Percentiles rank a stretch among this genome's conserved stretches.
phyloP scores from a whole-genome alignment of 2,329 filamentous ascomycete species.

The Penicillium sp. region DNA sequence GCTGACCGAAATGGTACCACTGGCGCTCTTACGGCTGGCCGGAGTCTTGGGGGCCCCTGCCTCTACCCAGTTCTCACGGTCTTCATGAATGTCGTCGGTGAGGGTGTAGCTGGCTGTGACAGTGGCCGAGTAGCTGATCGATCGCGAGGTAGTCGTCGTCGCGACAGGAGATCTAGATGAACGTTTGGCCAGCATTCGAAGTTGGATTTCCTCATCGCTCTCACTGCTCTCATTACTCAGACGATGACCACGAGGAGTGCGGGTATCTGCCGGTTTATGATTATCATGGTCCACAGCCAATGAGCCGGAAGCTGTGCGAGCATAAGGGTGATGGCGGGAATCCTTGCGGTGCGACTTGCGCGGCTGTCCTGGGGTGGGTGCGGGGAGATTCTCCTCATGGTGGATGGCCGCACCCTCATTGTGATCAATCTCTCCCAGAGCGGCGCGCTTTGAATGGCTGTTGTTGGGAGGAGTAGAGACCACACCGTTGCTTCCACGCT shows the following conservation, averaged over 20 bases:
- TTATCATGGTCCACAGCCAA: conserved; percentile 43
- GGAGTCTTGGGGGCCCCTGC: conserved; percentile 56
- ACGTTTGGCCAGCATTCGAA: conserved; percentile 72
- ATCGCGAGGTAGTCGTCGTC: conserved; percentile 64
- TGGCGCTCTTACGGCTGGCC: conserved; percentile 56
- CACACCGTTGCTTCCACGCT: conserved; percentile 70
- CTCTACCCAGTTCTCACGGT: conserved; percentile 68
- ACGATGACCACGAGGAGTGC: conserved; percentile 57
- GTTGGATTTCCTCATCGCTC: conserved; percentile 80
- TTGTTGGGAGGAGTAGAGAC: conserved; percentile 84
- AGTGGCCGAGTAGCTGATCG: conserved; percentile 74
- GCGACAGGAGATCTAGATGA: conserved; percentile 67
- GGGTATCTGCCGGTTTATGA: conserved; percentile 41
- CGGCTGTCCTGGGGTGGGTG: conserved; percentile 92
- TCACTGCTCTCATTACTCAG: conserved; percentile 64
- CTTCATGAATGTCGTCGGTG: conserved; percentile 65
- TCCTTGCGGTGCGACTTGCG: conserved; percentile 83
- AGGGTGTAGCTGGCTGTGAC: conserved; percentile 69
- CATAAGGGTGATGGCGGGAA: conserved; percentile 72
- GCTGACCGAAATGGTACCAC: conserved; percentile 57
- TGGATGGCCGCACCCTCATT: conserved; percentile 61
- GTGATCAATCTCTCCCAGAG: conserved; percentile 90
- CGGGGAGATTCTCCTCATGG: conserved; percentile 83
- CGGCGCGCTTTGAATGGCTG: conserved; percentile 73
- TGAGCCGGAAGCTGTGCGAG: conserved; percentile 57